These are phyloP conservation scores for Arabidopsis suecica DNA, from an alignment of 345 rosid species.

Conservation along the genomic window DNA sequence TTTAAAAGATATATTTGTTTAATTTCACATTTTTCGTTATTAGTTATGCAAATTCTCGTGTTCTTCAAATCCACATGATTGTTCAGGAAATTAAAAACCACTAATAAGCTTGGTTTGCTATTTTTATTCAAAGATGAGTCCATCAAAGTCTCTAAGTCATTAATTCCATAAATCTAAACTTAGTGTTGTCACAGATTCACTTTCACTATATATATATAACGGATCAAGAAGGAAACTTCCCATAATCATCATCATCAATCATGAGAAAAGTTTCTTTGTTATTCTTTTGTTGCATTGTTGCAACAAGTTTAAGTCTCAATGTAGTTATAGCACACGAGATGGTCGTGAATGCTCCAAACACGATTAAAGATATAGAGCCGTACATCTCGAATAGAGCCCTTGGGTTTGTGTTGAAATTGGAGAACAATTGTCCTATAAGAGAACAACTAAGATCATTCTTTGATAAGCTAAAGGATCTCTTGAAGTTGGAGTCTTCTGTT, in stretches of 20 bases:
- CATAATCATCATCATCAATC: constrained; percentile 24
- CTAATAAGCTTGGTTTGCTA: constrained; percentile 32
- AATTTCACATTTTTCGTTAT: neutral
- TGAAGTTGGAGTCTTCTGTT: constrained; percentile 40
- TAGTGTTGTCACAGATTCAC: constrained; percentile 18
- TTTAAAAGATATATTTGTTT: neutral
- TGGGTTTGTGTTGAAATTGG: constrained; percentile 35
- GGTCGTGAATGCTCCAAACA: constrained; percentile 25
- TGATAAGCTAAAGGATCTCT: constrained; percentile 34
- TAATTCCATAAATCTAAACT: constrained; percentile 38
- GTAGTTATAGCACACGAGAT: constrained; percentile 31
- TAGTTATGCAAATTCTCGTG: neutral
- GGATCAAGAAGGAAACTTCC: neutral
- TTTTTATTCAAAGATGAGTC: constrained; percentile 33
- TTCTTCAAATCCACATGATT: constrained; percentile 19
- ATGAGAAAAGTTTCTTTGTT: constrained; percentile 34
- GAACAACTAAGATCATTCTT: constrained; percentile 36
- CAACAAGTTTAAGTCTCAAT: constrained; percentile 32
- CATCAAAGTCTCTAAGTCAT: constrained; percentile 45
- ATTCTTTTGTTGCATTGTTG: constrained; percentile 33
- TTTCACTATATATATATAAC: constrained; percentile 25
- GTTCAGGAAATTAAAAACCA: constrained; percentile 18
- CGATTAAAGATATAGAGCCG: constrained; percentile 31
- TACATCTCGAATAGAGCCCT: constrained; percentile 38
- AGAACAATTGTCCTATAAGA: constrained; percentile 35